A percentile compares a stretch with the other conserved stretches of the same genome.
Conservation (phyloP, 495 filamentous ascomycete genomes). For the Podospora conica region DNA sequence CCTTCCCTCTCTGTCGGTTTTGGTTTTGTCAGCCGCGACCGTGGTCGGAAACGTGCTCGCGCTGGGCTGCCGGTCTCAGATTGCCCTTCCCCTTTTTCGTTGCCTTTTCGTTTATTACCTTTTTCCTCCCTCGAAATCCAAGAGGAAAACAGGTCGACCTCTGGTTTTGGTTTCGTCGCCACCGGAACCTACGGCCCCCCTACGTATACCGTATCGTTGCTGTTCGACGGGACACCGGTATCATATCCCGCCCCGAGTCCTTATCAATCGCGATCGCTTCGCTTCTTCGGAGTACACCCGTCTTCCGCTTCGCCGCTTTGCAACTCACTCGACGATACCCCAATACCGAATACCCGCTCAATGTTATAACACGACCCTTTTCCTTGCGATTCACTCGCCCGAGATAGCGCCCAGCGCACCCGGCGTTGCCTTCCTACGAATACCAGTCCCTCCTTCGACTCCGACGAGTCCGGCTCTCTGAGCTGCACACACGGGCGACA, state of each 20-base stretch:
- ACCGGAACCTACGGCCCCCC: background rate
- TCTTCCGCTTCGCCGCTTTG: background rate
- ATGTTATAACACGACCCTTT: background rate
- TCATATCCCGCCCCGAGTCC: background rate
- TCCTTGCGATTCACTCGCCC: background rate
- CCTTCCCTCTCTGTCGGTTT: background rate
- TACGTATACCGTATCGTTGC: too few species aligned
- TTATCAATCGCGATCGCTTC: background rate
- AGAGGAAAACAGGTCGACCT: background rate
- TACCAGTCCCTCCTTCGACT: background rate
- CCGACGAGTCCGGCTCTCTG: background rate
- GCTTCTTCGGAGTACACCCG: background rate
- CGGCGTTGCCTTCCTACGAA: background rate
- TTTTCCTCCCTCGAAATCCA: background rate
- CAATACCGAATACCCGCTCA: background rate
- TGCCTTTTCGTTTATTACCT: background rate
- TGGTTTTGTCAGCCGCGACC: background rate
- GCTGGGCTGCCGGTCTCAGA: background rate
- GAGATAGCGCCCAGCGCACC: background rate
- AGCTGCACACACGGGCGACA: constrained; percentile 19
- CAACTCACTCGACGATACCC: background rate
- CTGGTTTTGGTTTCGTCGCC: background rate
- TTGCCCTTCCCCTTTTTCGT: background rate
- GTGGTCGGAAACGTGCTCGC: background rate
- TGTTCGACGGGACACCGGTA: background rate